Base-by-base conservation (phyloP, 768 basidiomycete species). In the Hysterangium stoloniferum region DNA sequence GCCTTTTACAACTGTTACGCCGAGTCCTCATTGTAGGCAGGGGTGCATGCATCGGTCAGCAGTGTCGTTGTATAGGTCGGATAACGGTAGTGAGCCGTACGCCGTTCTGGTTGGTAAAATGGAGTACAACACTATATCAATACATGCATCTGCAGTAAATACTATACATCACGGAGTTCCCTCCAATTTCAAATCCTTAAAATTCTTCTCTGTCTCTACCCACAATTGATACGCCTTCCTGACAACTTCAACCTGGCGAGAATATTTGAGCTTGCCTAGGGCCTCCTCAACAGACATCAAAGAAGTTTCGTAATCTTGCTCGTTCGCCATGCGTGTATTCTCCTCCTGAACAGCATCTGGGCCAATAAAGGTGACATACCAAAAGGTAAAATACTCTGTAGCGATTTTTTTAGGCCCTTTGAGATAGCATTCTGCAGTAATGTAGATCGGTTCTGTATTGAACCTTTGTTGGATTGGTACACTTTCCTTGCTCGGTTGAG, bases 321-420 rank as follows among this genome's bases (percentile, higher is more conserved):
- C 82, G 57, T 82, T 70, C 0, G 72, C 62, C 79, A 80, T 82
- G 6, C 76, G 74, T 11, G 80, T 82, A 13, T 71, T 70, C 28
- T 61, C 56, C 20, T 78, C 68, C 12, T 64, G 68, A 4, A 72
- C 78, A 33, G 78, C 78, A 53, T 77, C 70, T 5, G 64, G 71
- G 0, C 68, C 54, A 32, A 82, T 79, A 58, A 72, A 65, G 4
- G 75, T 78, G n/a, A 72, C 69, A 55, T 71, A 80, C 75, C 75
- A 83, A 40, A 70, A 72, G 7, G 68, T 71, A 24, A 80, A 54
- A 58, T 83, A 83, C 56, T 79, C 73, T 1, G 13, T 27, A n/a
- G 15, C 24, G 9, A 17, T 24, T 2, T 28, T 28, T 6, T 24
- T 28, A 15, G 48, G 52, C 8, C n/a, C n/a, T 17, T 20, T 13